Base-by-base conservation (phyloP, 371 early-diverging fungal genomes). In the Apophysomyces trapeziformis region DNA sequence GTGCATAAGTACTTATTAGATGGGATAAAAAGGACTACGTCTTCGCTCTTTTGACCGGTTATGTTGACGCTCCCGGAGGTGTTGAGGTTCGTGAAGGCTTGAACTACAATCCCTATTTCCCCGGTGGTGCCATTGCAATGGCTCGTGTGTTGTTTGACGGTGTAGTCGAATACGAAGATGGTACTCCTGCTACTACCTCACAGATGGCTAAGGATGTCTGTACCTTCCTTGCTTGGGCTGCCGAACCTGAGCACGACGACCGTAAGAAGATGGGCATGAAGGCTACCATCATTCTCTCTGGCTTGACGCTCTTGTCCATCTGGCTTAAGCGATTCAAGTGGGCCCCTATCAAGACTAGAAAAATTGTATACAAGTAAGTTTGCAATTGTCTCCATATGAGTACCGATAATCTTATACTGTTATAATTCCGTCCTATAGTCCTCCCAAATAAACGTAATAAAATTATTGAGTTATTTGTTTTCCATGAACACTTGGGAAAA, bases 81-180 rank as follows among this genome's bases (percentile, higher is more conserved):
- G 88, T 99, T 66, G 89, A 90, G 70, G 78, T 98, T 59, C 92
- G 96, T 82, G 97, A 96, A 79, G 98, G 97, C 66, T 86, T 97
- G 54, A 92, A 96, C 90, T 97, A 95, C 87, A 99, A 99, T 88
- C 95, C 96, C 50, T 99, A 98, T 87, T 98, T 99, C 94, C 99
- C 97, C 26, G 98, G 99, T 67, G 98, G 98, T 70, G 95, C 98
- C 65, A 99, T 99, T 84, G 90, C 93, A 71, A 99, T 99, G 98
- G 98, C 98, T 54, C 93, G 93, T 73, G 85, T 90, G 63, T 73
- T 98, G 41, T 97, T 89, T 78, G 99, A 98, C 68, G 98, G 93
- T 60, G 82, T 96, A 43, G 95, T 97, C 38, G 98, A 98, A 71
- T 98, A 93, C 74, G 98, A 98, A 67, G 99, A 98, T 77, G 99